phyloP scores from a whole-genome alignment of 2,329 filamentous ascomycete species.

The Chaetomium sp. region DNA sequence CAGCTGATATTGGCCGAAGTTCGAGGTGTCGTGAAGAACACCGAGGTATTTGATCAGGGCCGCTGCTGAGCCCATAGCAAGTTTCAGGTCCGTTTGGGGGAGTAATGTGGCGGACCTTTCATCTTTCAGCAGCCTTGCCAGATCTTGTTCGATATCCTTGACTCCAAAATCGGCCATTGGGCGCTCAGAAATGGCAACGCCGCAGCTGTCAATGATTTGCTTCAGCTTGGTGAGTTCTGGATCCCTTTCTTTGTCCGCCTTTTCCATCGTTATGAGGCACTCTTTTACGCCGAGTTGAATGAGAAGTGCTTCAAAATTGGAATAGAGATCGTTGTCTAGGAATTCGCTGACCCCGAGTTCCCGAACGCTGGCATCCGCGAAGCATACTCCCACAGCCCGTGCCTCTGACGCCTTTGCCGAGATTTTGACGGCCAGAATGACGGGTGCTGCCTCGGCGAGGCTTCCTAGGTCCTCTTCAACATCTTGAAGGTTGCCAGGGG shows the following conservation, averaged over 20 bases:
- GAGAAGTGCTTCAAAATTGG: constrained; percentile 91
- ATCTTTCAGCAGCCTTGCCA: constrained; percentile 79
- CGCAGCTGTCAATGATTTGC: constrained; percentile 86
- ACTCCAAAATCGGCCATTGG: constrained; percentile 70
- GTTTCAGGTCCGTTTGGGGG: constrained; percentile 85
- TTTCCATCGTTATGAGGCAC: constrained; percentile 77
- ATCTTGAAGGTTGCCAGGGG: constrained; percentile 92
- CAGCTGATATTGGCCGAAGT: constrained; percentile 94
- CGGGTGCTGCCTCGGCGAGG: constrained; percentile 81
- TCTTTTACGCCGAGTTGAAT: constrained; percentile 96
- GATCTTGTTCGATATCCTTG: constrained; percentile 92
- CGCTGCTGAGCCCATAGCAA: constrained; percentile 92
- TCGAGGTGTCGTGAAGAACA: constrained; percentile 82
- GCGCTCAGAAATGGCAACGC: constrained; percentile 80
- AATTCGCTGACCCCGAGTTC: constrained; percentile 97
- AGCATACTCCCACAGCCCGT: constrained; percentile 86
- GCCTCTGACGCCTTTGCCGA: constrained; percentile 81
- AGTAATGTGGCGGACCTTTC: constrained; percentile 70
- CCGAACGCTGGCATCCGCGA: constrained; percentile 91
- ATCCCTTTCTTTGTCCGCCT: constrained; percentile 76
- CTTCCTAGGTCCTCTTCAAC: constrained; percentile 91
- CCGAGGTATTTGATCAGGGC: constrained; percentile 92
- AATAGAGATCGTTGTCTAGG: constrained; percentile 96
- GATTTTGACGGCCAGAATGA: constrained; percentile 92
- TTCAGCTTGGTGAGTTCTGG: constrained; percentile 80